phyloP scores from a whole-genome alignment of 208 protist species.

The Crithidia sp. region DNA sequence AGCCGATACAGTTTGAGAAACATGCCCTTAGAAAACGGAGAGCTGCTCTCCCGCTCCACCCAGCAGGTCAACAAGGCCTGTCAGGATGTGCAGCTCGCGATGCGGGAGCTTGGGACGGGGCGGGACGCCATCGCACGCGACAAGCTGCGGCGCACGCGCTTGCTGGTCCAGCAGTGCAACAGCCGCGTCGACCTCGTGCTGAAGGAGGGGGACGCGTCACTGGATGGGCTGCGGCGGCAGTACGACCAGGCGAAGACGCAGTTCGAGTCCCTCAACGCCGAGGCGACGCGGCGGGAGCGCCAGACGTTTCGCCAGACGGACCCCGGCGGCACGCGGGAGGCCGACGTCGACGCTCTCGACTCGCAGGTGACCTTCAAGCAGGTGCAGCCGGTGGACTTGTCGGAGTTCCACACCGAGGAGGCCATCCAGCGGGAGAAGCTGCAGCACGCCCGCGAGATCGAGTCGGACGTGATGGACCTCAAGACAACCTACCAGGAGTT shows the following conservation, averaged over 20 bases:
- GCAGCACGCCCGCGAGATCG: conserved; percentile 67
- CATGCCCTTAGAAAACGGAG: conserved; percentile 70
- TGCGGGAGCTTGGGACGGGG: conserved; percentile 56
- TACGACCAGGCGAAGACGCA: conserved; percentile 42
- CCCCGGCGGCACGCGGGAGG: conserved; percentile 5
- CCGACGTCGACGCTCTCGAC: conserved; percentile 24
- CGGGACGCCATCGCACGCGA: conserved; percentile 67
- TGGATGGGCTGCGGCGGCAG: conserved; percentile 42
- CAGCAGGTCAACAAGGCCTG: conserved; percentile 63
- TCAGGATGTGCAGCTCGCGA: conserved; percentile 52
- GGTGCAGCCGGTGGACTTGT: conserved; percentile 56
- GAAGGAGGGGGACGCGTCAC: conserved; percentile 22
- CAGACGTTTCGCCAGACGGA: conserved; percentile 57
- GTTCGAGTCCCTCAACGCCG: conserved; percentile 55
- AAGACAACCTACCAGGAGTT: conserved; percentile 82
- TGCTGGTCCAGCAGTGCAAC: conserved; percentile 58
- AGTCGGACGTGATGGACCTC: conserved; percentile 78
- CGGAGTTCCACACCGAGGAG: conserved; percentile 74
- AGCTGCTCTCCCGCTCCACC: conserved; percentile 52
- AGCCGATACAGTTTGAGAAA: background rate
- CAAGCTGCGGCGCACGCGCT: conserved; percentile 49
- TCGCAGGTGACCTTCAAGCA: conserved; percentile 49
- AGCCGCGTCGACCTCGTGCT: conserved; percentile 33
- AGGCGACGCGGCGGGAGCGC: conserved; percentile 57
- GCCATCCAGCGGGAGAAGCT: conserved; percentile 77